Percentiles rank a stretch among this genome's conserved stretches.
Conservation (phyloP, 78 protist species). For the Emiliania huxleyi region DNA sequence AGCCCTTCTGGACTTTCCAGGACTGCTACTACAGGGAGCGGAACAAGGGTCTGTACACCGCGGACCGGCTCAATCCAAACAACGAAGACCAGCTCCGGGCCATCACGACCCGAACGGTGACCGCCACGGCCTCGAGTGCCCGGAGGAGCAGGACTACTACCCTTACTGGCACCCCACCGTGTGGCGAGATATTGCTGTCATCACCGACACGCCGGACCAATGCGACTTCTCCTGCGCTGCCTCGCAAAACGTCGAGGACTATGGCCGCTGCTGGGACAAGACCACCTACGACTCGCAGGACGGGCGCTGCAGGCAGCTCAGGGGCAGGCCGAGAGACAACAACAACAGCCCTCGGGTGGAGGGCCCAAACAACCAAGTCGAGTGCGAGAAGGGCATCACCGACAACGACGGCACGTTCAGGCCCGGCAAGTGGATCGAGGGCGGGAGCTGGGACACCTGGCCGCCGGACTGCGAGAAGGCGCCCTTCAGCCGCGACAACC, state of each 20-base stretch:
- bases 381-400: no score
- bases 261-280: background rate
- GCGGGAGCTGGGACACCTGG: background rate
- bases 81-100: no score
- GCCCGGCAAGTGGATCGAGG: background rate
- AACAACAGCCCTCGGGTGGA: no score
- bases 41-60: conserved; percentile 81
- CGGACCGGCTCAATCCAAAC: conserved; percentile 53
- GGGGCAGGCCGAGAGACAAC: no score
- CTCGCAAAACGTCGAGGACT: conserved; percentile 70
- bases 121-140: conserved; percentile 80
- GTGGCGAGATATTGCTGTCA: conserved; percentile 83
- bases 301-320: background rate
- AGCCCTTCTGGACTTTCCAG: conserved; percentile 55
- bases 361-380: no score
- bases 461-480: conserved; percentile 74
- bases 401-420: no score
- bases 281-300: no score
- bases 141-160: conserved; percentile 90
- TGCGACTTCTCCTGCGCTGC: conserved; percentile 63
- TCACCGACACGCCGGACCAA: conserved; percentile 50
- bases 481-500: conserved; percentile 75
- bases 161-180: conserved; percentile 90
- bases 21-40: conserved; percentile 62
- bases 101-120: conserved; percentile 42